Evolutionary conservation across 495 filamentous ascomycete species (phyloP).

Genomic region (Halenospora varia): DNA sequence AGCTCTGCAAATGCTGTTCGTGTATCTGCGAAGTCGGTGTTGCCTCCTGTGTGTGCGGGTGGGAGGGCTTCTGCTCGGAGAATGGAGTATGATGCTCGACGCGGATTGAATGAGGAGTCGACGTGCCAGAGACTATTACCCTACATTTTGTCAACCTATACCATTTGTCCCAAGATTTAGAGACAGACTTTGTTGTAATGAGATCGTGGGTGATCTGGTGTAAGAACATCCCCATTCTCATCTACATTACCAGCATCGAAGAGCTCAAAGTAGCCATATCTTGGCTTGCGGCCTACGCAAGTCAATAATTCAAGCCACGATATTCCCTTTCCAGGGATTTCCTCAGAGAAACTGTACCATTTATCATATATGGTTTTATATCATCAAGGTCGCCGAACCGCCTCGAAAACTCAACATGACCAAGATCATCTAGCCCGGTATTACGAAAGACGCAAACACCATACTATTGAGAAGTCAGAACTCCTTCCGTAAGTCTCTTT

Average conservation of each 20-base stretch:
- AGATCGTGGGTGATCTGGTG: conserved; percentile 33
- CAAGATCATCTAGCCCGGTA: conserved; percentile 46
- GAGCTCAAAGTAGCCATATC: conserved; percentile 45
- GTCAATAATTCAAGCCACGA: not conserved
- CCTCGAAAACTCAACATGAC: conserved; percentile 49
- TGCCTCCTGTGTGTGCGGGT: conserved; percentile 44
- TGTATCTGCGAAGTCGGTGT: conserved; percentile 56
- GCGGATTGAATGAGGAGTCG: conserved; percentile 57
- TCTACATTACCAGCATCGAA: conserved; percentile 59
- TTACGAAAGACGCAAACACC: conserved; percentile 52
- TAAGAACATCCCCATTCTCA: conserved; percentile 34
- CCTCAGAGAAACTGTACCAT: conserved; percentile 3
- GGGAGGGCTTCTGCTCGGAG: conserved; percentile 49
- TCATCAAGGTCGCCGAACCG: conserved; percentile 57
- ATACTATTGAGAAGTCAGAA: conserved; percentile 36
- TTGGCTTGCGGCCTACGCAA: conserved; percentile 36
- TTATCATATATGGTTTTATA: conserved; percentile 46
- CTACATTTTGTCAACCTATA: conserved; percentile 8
- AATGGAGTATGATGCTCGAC: conserved; percentile 50
- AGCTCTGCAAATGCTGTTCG: conserved; percentile 51
- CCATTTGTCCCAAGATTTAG: not conserved
- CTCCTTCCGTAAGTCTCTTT: not conserved
- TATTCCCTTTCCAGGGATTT: too few relatives aligned
- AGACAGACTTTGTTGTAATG: conserved; percentile 30
- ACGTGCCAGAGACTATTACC: conserved; percentile 59